These are phyloP conservation scores for Dichomitus squalens DNA, from an alignment of 1,284 basidiomycete genomes.

Conservation along the genomic window DNA sequence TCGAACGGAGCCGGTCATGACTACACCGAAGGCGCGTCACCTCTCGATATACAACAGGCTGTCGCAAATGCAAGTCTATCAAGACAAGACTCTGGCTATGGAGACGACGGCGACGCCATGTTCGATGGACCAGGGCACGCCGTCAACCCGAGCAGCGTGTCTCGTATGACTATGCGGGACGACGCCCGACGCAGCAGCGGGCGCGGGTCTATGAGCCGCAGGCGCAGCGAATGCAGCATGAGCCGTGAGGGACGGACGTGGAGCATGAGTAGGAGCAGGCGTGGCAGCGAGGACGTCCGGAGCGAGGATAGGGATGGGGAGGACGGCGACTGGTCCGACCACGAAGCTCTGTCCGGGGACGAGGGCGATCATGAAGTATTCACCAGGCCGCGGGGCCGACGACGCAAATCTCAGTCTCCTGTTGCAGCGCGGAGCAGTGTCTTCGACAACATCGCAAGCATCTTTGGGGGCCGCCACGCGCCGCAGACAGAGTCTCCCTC, in stretches of 20 bases:
- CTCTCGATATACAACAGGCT: conserved; percentile 66
- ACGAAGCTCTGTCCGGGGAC: conserved; percentile 4
- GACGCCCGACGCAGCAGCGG: conserved; percentile 55
- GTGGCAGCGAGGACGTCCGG: conserved; percentile 44
- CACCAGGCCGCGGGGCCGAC: conserved; percentile 24
- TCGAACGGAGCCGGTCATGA: conserved; percentile 44
- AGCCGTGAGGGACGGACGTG: conserved; percentile 32
- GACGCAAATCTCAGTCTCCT: conserved; percentile 39
- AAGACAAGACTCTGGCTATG: conserved; percentile 71
- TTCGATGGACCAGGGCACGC: conserved; percentile 77
- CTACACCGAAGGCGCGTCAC: conserved; percentile 84
- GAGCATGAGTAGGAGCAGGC: conserved; percentile 44
- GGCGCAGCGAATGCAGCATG: conserved; percentile 51
- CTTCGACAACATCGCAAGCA: conserved; percentile 67
- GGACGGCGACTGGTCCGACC: conserved; percentile 17
- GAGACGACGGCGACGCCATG: conserved; percentile 59
- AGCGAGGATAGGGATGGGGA: conserved; percentile 37
- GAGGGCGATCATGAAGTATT: conserved; percentile 31
- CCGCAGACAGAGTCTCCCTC: conserved; percentile 40
- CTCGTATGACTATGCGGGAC: conserved; percentile 71
- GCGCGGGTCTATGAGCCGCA: conserved; percentile 40
- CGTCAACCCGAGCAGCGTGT: conserved; percentile 74
- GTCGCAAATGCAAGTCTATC: conserved; percentile 46
- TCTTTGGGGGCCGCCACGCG: conserved; percentile 57
- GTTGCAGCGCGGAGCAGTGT: conserved; percentile 46